Evolutionary conservation across 2,329 filamentous ascomycete species (phyloP), one percentile per base, ranked within the genome.

Genomic region (Dissoconium aciculare): DNA sequence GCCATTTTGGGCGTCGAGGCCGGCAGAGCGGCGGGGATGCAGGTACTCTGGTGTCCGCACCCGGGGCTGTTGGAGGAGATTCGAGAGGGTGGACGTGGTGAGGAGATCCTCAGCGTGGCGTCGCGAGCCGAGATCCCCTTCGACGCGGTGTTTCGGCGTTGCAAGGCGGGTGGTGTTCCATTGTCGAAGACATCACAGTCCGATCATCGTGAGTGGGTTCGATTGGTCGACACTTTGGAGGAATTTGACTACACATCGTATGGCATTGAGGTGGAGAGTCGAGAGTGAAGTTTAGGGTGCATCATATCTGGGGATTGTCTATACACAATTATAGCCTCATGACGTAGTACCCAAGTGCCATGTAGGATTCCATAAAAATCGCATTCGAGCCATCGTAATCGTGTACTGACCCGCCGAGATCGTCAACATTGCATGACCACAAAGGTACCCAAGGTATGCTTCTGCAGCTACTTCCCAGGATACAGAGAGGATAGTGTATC

Each of bases 1-100:
- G 81, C 78, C 27, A 82, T 94, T 1, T 81, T 82, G 0, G 85
- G 87, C 4, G 82, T 93, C 2, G 87, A 94, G 58, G 74, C 83
- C 1, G 87, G 83, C 3, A 66, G 85, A 30, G 71, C 85, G 40
- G 85, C 87, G 0, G 85, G 85, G 0, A 94, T 94, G 85, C 72
- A 84, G 39, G 83, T 89, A 11, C 64, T 91, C 1, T 94, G 87
- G 85, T 75, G 72, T 41, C 85, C 87, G 11, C 83, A 94, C 56
- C 70, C 73, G 0, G 78, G 71, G 50, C 59, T 94, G 26, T 64
- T 78, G 55, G 61, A 69, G 31, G 78, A 85, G 51, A 14, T 35
- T 11, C 11, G 28, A 17, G 78, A 84, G 51, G 87, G 78, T 44
- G 60, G 63, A 21, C 81, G 77, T 2, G 67, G 74, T 17, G 81